Conservation (phyloP, 163 green algal genomes). For the Chlamydomonas reinhardtii region DNA sequence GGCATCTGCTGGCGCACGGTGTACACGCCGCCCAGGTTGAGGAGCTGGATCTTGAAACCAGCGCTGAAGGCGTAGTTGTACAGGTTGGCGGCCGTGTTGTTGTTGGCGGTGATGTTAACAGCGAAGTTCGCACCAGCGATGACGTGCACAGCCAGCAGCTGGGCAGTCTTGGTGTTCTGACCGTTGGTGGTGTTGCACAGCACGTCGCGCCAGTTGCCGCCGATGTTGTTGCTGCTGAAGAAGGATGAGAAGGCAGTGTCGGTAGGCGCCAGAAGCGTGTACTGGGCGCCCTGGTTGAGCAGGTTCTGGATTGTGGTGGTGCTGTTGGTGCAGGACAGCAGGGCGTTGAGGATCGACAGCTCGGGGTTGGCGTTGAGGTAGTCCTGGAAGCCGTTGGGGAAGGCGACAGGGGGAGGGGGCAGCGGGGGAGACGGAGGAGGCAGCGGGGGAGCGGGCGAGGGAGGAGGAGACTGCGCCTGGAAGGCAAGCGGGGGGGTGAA, state of each 20-base stretch:
- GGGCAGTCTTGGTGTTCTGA: neutral
- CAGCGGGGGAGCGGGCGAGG: neutral
- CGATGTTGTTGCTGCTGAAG: neutral
- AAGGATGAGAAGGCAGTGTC: neutral
- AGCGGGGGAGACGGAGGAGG: neutral
- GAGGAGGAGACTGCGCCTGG: neutral
- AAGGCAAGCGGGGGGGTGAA: neutral
- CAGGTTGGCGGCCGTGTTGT: too few species aligned
- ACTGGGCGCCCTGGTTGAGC: neutral
- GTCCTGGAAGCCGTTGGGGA: neutral
- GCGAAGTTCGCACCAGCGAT: neutral
- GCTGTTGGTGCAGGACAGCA: conserved; percentile 29
- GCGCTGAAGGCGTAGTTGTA: too few species aligned
- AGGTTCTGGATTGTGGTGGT: neutral
- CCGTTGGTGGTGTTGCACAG: neutral
- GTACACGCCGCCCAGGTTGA: too few species aligned
- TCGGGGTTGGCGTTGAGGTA: conserved; percentile 12
- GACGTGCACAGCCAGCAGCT: conserved; percentile 3
- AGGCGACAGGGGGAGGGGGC: neutral
- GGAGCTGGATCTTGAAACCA: too few species aligned
- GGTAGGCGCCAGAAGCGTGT: neutral
- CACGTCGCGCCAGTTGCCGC: too few species aligned
- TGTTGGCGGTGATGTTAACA: too few species aligned
- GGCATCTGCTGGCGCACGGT: too few species aligned
- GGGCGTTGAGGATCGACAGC: neutral